These are phyloP conservation scores for Lactarius quietus DNA, from an alignment of 768 basidiomycete genomes.

Conservation along the genomic window DNA sequence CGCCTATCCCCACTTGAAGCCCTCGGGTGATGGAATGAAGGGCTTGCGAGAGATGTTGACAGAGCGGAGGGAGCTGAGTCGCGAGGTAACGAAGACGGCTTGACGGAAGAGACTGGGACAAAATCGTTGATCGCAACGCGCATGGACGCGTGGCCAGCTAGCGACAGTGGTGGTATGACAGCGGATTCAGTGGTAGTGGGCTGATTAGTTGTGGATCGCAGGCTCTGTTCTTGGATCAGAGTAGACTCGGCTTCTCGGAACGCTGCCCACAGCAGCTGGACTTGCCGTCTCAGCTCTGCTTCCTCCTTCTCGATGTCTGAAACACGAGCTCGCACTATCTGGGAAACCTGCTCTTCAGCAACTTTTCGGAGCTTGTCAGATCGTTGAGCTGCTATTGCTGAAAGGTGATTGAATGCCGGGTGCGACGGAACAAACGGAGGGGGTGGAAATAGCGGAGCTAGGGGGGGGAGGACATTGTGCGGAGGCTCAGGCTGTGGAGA, in stretches of 20 bases:
- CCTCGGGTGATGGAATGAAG: conserved; percentile 53
- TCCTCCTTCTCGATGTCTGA: conserved; percentile 57
- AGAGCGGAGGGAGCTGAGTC: conserved; percentile 49
- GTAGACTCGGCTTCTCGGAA: conserved; percentile 49
- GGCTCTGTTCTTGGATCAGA: conserved; percentile 40
- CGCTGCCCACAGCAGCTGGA: conserved; percentile 59
- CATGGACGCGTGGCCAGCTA: conserved; percentile 3
- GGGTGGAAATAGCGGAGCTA: conserved; percentile 65
- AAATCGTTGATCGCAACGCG: conserved; percentile 51
- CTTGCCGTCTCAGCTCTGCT: conserved; percentile 49
- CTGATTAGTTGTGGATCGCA: conserved; percentile 22
- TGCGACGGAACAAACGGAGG: conserved; percentile 76
- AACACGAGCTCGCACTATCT: conserved; percentile 50
- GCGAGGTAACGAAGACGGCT: conserved; percentile 40
- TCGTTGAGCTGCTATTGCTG: conserved; percentile 50
- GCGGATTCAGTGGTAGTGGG: conserved; percentile 3
- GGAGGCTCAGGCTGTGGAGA: conserved; percentile 11
- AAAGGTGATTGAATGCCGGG: conserved; percentile 62
- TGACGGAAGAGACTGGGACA: conserved; percentile 43
- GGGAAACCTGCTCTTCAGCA: conserved; percentile 56
- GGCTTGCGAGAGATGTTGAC: conserved; percentile 63
- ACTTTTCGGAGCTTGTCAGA: conserved; percentile 52
- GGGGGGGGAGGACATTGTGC: conserved; percentile 44
- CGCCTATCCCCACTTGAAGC: conserved; percentile 30
- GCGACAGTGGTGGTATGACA: conserved; percentile 2